Evolutionary conservation across 2,329 filamentous ascomycete genomes (phyloP).

Genomic region (Arthrinium puccinioides): DNA sequence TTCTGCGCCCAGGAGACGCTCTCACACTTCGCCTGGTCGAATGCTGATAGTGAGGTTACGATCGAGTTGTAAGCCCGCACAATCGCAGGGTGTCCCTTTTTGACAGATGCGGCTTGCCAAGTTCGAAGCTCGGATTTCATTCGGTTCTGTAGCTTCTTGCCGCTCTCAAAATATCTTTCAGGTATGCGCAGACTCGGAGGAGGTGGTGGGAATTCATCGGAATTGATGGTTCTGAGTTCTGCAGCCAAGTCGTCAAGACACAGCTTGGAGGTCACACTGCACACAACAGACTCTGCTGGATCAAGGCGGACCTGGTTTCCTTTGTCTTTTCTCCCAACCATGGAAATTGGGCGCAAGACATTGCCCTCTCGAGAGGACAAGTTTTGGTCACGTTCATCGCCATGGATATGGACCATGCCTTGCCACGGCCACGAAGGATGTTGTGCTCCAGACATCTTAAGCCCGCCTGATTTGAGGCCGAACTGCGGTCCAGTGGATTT

Average conservation of each 20-base stretch:
- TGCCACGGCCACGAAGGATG: constrained; percentile 67
- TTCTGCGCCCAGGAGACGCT: constrained; percentile 71
- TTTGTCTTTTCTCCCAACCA: constrained; percentile 39
- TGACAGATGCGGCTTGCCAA: constrained; percentile 4
- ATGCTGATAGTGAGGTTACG: constrained; percentile 60
- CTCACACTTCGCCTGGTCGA: constrained; percentile 74
- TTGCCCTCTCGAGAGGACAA: background rate
- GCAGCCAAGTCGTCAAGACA: constrained; percentile 27
- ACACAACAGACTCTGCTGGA: constrained; percentile 35
- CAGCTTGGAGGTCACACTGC: constrained; percentile 25
- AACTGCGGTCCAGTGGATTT: constrained; percentile 31
- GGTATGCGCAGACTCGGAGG: constrained; percentile 47
- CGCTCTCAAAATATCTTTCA: constrained; percentile 49
- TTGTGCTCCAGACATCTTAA: constrained; percentile 58
- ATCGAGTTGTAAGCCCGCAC: constrained; percentile 53
- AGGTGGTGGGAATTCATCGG: constrained; percentile 34
- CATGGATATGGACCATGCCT: constrained; percentile 58
- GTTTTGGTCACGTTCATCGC: constrained; percentile 14
- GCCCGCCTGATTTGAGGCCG: constrained; percentile 32
- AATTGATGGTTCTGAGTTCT: constrained; percentile 26
- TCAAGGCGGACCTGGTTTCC: constrained; percentile 34
- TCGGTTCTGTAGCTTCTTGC: constrained; percentile 41
- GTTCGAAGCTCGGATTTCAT: constrained; percentile 39
- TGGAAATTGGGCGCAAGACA: background rate
- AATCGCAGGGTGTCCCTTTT: constrained; percentile 49